Conservation (phyloP, 257 asterid species). For the Fraxinus americana region DNA sequence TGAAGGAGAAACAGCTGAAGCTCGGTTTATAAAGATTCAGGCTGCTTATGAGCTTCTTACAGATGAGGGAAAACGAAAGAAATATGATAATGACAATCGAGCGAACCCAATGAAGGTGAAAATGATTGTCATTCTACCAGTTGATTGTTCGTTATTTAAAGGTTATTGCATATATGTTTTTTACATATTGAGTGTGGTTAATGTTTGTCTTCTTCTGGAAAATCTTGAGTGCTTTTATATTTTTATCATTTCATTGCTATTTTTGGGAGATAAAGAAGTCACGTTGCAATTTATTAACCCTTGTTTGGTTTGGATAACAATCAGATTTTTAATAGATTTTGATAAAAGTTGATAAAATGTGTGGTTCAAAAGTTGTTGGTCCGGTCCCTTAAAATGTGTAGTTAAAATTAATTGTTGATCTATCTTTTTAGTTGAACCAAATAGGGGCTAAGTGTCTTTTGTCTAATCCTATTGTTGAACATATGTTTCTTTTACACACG, state of each 20-base stretch:
- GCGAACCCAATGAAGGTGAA: conserved; percentile 91
- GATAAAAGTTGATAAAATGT: too few relatives aligned
- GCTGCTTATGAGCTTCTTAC: conserved; percentile 94
- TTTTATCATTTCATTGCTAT: not conserved
- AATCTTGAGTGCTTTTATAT: not conserved
- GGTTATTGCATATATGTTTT: not conserved
- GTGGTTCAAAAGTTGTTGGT: too few relatives aligned
- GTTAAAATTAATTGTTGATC: too few relatives aligned
- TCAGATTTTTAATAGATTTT: too few relatives aligned
- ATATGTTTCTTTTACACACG: too few relatives aligned
- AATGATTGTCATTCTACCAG: conserved; percentile 11
- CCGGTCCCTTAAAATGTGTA: too few relatives aligned
- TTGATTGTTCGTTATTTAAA: conserved; percentile 11
- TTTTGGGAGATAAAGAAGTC: not conserved
- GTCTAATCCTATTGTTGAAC: too few relatives aligned
- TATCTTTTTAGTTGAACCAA: too few relatives aligned
- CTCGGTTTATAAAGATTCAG: conserved; percentile 80
- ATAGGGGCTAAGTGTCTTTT: too few relatives aligned
- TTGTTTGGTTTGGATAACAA: too few relatives aligned
- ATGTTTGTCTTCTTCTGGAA: not conserved
- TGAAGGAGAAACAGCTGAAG: conserved; percentile 71
- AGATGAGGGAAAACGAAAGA: conserved; percentile 70
- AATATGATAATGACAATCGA: conserved; percentile 73
- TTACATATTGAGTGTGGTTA: not conserved
- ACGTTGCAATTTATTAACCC: not conserved